Base-by-base conservation (phyloP, 2,329 filamentous ascomycete species). In the Ophiostoma sp. region DNA sequence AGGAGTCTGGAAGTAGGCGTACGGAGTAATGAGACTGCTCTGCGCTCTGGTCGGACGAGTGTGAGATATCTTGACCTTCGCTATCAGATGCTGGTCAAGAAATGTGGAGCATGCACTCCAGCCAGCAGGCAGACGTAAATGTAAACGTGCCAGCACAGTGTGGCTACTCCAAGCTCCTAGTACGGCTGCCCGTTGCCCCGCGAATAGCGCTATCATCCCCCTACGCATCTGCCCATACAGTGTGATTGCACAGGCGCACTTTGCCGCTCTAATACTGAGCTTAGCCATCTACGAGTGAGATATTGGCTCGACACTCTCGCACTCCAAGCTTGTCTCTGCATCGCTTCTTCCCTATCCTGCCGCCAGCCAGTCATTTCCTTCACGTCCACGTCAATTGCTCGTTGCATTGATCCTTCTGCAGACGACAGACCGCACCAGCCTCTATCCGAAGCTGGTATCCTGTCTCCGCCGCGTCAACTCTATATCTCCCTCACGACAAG, bases 321-420 rank as follows among this genome's bases (percentile, higher is more conserved):
- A 40, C 63, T 14, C 63, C 64, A 27, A 65, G 42, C 44, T 65
- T 40, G 27, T 36, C 52, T 49, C 42, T 45, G 44, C 60, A 63
- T 65, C 45, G 64, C 64, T 49, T 45, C 64, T 47, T 65, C 44
- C 42, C 44, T 18, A 14, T 18, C 16, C 40, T 38, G 27, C 27
- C 27, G 38, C 6, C 38, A 27, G 7, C 49, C 18, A 55, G 18
- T 55, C 49, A 8, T 55, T 44, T 40, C 60, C n/a, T 62, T n/a
- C 16, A 42, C 60, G 38, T 42, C 14, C n/a, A 18, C 40, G n/a
- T 42, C 14, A 16, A 62, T 60, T 60, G 55, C 60, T 6, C 60
- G 36, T 16, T 63, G 40, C 60, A 41, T 42, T 42, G 60, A 16
- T 4, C 60, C 16, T 63, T 63, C 16, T 40, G 2, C 38, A 42